Base-by-base conservation (phyloP, 2,329 filamentous ascomycete species). In the Fusarium abutilonis region DNA sequence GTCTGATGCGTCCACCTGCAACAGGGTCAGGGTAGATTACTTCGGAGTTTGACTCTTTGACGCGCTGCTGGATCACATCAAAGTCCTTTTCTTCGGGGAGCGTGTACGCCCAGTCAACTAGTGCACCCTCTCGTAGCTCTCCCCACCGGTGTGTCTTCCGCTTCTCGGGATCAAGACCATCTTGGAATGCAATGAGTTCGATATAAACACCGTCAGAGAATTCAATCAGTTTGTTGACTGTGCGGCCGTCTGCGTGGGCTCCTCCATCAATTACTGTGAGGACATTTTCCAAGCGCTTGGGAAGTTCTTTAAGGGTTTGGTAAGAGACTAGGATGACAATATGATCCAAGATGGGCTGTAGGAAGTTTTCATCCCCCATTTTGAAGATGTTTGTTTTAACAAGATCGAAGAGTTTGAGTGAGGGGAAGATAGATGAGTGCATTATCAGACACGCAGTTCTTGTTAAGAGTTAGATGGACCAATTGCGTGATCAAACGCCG, bases 41-140 rank as follows among this genome's bases (percentile, higher is more conserved):
- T 0, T 29, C 17, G 0, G 35, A 35, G 2, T 9, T 63, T 0
- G 57, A 26, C 3, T 51, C 14, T 1, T 23, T 32, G 4, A 65
- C 56, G 0, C 41, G 47, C 6, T 48, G 15, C 9, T 65, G 56
- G 9, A 64, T 54, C 0, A 47, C 31, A 0, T 5, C 4, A 11
- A 64, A 65, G 9, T 58, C 31, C 13, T 43, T 65, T n/a, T 63
- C 56, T 2, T 19, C 2, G 0, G 38, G 44, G 2, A 64, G 57
- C 13, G 62, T 64, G 11, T 64, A 49, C 1, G 62, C 62, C 62
- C 62, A 65, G 13, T 64, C 62, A 7, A 64, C 32, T 0, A 64
- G 10, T 1, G 38, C 41, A 17, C 56, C 48, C 11, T 65, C 61
- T 4, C 63, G 31, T 1, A 62, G 2, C 9, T 51, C 17, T 21